Conservation (phyloP, 2,329 filamentous ascomycete genomes). For the Exophiala sp. region DNA sequence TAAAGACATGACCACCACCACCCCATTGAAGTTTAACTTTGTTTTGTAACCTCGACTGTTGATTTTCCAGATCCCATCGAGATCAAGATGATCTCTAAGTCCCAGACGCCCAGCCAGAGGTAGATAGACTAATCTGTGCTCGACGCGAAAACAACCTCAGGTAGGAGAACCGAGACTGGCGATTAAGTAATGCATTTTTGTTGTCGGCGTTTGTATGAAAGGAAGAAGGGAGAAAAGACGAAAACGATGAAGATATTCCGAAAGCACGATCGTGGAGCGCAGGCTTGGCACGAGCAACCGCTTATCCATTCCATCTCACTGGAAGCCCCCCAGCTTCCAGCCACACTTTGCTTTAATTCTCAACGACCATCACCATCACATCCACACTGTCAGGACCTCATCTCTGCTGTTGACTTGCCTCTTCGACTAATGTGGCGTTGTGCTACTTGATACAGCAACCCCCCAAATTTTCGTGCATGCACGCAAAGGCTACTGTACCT, state of each 20-base stretch:
- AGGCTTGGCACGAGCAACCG: slow-evolving; percentile 1
- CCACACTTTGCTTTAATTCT: no score
- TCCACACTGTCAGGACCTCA: no score
- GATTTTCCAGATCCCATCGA: slow-evolving; percentile 31
- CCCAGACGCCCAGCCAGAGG: slow-evolving; percentile 31
- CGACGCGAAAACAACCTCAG: slow-evolving; percentile 28
- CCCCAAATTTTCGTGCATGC: neutral
- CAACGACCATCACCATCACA: no score
- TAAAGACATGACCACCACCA: slow-evolving; percentile 6
- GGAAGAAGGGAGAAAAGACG: slow-evolving; percentile 5
- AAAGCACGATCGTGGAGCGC: neutral
- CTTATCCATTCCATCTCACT: no score
- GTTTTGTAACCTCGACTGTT: slow-evolving; percentile 29
- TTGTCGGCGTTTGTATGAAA: slow-evolving; percentile 23
- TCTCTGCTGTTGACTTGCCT: no score
- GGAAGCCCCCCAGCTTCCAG: no score
- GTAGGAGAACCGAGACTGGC: slow-evolving; percentile 23
- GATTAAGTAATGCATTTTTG: slow-evolving; percentile 25
- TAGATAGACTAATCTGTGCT: slow-evolving; percentile 21
- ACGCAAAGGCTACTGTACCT: neutral
- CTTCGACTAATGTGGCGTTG: neutral
- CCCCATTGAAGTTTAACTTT: neutral
- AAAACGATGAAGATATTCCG: neutral
- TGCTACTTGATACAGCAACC: neutral
- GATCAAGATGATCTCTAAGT: slow-evolving; percentile 30